Evolutionary conservation across 306 rosid genomes (phyloP).

Genomic region (Trichosanthes truncata): DNA sequence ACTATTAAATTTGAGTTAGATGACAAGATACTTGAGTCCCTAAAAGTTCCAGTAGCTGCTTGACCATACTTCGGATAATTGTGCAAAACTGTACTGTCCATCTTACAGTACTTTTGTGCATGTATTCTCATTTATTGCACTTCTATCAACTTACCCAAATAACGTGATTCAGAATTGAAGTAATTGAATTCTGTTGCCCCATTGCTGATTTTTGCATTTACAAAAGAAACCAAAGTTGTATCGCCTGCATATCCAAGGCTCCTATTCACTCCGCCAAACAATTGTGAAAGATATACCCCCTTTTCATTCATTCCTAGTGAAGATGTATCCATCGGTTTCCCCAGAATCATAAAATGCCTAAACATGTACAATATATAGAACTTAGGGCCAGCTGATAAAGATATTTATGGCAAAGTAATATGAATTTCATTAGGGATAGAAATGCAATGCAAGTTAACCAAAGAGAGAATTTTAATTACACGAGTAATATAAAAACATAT

Average conservation of each 20-base stretch:
- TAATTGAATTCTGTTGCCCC: not conserved
- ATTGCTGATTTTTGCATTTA: not conserved
- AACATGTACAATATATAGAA: not conserved
- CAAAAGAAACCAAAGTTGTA: not conserved
- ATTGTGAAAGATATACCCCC: not conserved
- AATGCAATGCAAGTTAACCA: not conserved
- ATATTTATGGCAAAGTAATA: not conserved
- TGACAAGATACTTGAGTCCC: slow-evolving; percentile 73
- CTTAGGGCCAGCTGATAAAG: not conserved
- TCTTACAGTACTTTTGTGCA: not conserved
- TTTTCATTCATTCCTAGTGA: not conserved
- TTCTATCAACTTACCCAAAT: not conserved
- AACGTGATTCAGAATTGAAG: not conserved
- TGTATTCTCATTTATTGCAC: not conserved
- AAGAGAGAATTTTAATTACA: not conserved
- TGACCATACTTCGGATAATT: slow-evolving; percentile 18
- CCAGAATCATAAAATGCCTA: not conserved
- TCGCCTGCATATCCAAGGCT: not conserved
- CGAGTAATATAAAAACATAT: not conserved
- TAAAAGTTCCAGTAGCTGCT: slow-evolving; percentile 59
- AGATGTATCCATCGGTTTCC: not conserved
- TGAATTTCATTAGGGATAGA: not conserved
- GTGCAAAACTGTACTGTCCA: not conserved
- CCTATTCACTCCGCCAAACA: not conserved
- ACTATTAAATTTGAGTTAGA: slow-evolving; percentile 59